phyloP scores from a whole-genome alignment of 2,329 filamentous ascomycete genomes.

The Hypoxylon sp. region DNA sequence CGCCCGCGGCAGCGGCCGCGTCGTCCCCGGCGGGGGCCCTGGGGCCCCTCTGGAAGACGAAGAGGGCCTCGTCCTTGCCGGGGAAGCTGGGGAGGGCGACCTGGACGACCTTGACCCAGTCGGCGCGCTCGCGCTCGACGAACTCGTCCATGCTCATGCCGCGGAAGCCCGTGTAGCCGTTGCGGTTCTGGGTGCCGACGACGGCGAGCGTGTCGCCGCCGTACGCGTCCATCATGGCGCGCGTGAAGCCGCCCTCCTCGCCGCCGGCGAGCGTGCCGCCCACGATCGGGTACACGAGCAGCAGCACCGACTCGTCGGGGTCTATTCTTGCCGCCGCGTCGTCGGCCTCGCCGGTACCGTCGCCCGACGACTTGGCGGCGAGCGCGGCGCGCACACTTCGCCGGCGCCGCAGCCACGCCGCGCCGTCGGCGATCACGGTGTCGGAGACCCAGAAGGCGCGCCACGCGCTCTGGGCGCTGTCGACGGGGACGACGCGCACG shows the following conservation, averaged over 20 bases:
- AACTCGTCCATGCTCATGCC: constrained; percentile 71
- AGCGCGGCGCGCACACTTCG: constrained; percentile 51
- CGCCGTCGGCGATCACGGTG: constrained; percentile 68
- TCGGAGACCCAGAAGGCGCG: constrained; percentile 73
- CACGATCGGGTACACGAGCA: constrained; percentile 78
- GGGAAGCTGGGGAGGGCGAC: constrained; percentile 77
- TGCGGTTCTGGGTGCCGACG: constrained; percentile 76
- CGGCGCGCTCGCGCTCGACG: constrained; percentile 58
- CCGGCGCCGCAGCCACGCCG: constrained; percentile 61
- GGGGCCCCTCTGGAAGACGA: constrained; percentile 66
- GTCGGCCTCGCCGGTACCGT: too few relatives aligned
- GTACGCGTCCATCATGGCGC: constrained; percentile 66
- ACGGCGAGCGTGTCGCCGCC: constrained; percentile 71
- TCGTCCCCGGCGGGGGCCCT: constrained; percentile 43
- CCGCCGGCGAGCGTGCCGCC: constrained; percentile 70
- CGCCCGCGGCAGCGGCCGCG: not conserved
- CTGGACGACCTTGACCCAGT: constrained; percentile 68
- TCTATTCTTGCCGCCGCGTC: not conserved
- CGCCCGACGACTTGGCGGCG: too few relatives aligned
- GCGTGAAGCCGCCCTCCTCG: constrained; percentile 70
- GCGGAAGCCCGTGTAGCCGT: constrained; percentile 76
- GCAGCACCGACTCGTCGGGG: constrained; percentile 61
- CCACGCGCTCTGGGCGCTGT: constrained; percentile 74
- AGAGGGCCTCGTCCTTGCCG: constrained; percentile 79
- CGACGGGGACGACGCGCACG: constrained; percentile 64